A percentile compares a stretch with the other conserved stretches of the same genome.
Evolutionary conservation across 257 asterid genomes (phyloP).

Genomic region (Solanum clarkiae): DNA sequence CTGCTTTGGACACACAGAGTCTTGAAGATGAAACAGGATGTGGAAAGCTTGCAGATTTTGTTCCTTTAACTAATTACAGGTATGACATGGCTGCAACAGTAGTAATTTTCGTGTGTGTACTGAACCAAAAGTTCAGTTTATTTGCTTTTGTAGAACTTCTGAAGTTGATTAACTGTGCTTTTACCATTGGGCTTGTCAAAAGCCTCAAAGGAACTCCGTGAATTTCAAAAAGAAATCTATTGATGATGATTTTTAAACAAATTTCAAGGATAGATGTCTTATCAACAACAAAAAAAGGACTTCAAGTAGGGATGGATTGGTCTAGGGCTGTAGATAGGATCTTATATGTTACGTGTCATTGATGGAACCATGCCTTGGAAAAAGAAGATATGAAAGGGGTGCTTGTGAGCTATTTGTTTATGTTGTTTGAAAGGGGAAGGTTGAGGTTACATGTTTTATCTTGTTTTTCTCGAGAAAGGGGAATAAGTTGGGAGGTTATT

Average conservation of each 20-base stretch:
- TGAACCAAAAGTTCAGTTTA: background rate
- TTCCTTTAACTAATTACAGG: conserved; percentile 94
- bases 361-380: background rate
- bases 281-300: background rate
- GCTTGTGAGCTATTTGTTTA: background rate
- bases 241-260: background rate
- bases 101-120: background rate
- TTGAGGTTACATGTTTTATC: background rate
- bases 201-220: background rate
- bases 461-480: background rate
- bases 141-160: background rate
- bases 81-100: conserved; percentile 11
- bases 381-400: background rate
- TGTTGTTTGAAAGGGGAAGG: background rate
- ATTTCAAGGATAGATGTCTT: background rate
- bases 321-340: background rate
- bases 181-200: background rate
- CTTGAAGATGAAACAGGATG: conserved; percentile 73
- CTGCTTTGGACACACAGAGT: conserved; percentile 89
- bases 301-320: background rate
- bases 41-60: conserved; percentile 76
- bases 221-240: background rate
- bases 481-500: background rate
- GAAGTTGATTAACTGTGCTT: background rate
- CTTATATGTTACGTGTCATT: background rate